phyloP scores from a whole-genome alignment of 768 basidiomycete genomes.

The Austroboletus festivus region DNA sequence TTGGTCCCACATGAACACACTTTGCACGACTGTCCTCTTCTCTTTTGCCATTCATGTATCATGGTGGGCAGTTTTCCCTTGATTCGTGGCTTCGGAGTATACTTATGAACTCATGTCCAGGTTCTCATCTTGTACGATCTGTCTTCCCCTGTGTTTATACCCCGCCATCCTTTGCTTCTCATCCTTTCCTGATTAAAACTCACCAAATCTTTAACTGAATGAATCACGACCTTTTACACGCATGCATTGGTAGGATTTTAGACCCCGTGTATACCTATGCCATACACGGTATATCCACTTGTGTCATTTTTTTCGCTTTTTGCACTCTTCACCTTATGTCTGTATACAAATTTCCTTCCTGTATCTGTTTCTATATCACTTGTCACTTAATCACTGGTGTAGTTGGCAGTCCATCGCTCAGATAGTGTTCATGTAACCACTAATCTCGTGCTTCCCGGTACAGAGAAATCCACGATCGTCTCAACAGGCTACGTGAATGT shows the following conservation, averaged over 20 bases:
- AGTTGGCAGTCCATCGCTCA: slow-evolving; percentile 5
- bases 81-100: slow-evolving; percentile 1
- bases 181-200: neutral
- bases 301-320: slow-evolving; percentile 12
- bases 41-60: slow-evolving; percentile 6
- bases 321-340: slow-evolving; percentile 8
- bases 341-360: slow-evolving; percentile 20
- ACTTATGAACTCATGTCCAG: neutral
- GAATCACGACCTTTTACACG: slow-evolving; percentile 4
- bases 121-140: neutral
- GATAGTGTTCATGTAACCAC: slow-evolving; percentile 12
- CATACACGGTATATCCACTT: slow-evolving; percentile 5
- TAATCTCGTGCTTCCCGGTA: slow-evolving; percentile 3
- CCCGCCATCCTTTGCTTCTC: neutral
- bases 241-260: slow-evolving; percentile 25
- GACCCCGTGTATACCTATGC: slow-evolving; percentile 17
- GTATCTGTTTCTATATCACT: slow-evolving; percentile 4
- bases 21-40: neutral
- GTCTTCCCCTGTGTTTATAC: neutral
- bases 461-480: slow-evolving; percentile 5
- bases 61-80: slow-evolving; percentile 9
- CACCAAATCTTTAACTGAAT: slow-evolving; percentile 8
- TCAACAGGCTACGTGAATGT: neutral
- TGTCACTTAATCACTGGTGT: slow-evolving; percentile 11
- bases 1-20: slow-evolving; percentile 23